Base-by-base conservation (phyloP, 2,329 filamentous ascomycete genomes). In the Neonectria ditissima region DNA sequence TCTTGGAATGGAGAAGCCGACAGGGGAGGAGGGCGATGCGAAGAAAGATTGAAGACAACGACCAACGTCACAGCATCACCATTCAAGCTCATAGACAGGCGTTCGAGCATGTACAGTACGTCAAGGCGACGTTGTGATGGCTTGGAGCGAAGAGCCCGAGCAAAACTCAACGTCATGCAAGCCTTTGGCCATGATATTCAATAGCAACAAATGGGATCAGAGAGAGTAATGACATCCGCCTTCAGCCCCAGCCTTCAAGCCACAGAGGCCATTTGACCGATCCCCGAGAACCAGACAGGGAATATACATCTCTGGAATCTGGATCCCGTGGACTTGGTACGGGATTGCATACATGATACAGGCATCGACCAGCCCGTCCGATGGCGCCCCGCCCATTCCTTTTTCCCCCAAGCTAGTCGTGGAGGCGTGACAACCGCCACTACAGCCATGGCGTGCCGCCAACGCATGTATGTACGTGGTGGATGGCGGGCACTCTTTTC, bases 1-100 rank as follows among this genome's bases (percentile, higher is more conserved):
- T 67, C 63, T 82, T 55, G 80, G 80, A 10, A 78, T 81, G 77
- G 72, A 76, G 5, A 71, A 73, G 58, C 69, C 72, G 2, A 51
- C 63, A 41, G 65, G 60, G 39, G 59, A 67, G 39, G 57, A 62
- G 53, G 58, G 60, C 22, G 50, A 48, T 14, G 51, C 59, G 10
- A 65, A 65, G 41, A 64, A 66, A 37, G 65, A 65, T 41, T 65
- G 58, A 62, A 51, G 44, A 43, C 56, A 43, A 24, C 28, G 20
- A 28, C 22, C 30, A 16, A 22, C 22, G 50, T 55, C 50, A 26
- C 54, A 20, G 26, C 39, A 37, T 10, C 28, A 26, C 45, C 52
- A 39, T 63, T 50, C 18, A 22, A 39, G 44, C 52, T 50, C 20
- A 43, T 55, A 44, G 58, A 22, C 22, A n/a, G 44, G 52, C 22